Evolutionary conservation across 164 flowering plant genomes (phyloP), one percentile per base, ranked within the genome.

Genomic region (Saururus chinensis): DNA sequence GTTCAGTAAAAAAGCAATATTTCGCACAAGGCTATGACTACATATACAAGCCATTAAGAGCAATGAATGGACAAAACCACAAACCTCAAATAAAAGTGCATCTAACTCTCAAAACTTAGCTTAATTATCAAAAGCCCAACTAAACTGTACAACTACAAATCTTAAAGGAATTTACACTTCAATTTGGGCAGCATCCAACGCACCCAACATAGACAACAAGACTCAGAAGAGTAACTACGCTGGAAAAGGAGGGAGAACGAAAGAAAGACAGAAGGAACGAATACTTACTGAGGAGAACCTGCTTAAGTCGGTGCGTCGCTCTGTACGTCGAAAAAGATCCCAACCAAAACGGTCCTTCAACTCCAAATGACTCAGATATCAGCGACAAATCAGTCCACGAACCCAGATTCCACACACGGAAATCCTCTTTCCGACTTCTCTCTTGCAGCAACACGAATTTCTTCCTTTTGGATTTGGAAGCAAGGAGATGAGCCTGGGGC

Each of bases 351-450:
- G 63, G 37, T 65, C 70, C 81, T 76, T 40, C 77, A 65, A 60
- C 30, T 79, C 85, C 85, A 63, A 68, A 65, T 81, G 66, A 75
- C 82, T 74, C 61, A 68, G 81, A 62, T 64, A 30, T 66, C 81
- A 41, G 71, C 21, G 16, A 70, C 19, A 12, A 67, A 60, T 62
- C 80, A 17, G 19, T 68, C 85, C 81, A 61, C 81, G 23, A 73
- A 66, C 55, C 79, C 78, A 63, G 19, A 55, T 70, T 7, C 17
- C 23, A 8, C 35, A 40, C 16, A 57, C 35, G 51, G n/a, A 14
- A n/a, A n/a, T 30, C 4, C 6, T 30, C n/a, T 21, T 24, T 60
- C n/a, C 35, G 17, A 17, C 22, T n/a, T 49, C 24, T 62, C 58
- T 51, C 5, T 30, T 68, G 55, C 56, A 9, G 25, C 16, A n/a